Evolutionary conservation across 139 green algal species (phyloP), one percentile per base, ranked within the genome.

Genomic region (Coelastrella sp.): DNA sequence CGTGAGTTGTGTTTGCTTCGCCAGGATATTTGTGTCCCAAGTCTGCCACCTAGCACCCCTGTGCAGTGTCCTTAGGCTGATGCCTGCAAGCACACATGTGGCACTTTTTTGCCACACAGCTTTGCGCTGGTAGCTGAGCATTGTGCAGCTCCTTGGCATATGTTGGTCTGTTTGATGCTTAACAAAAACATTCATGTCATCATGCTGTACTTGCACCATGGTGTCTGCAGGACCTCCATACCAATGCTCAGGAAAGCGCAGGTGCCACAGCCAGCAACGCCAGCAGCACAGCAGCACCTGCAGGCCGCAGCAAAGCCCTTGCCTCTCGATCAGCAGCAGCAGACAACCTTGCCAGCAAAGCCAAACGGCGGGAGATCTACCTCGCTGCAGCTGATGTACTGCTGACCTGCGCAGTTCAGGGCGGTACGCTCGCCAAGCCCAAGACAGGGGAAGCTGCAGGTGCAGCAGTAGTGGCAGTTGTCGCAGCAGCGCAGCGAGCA

Each of bases 401-500:
- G 87, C 87, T 86, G 8, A 86, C 77, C 5, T 91, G 87, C 58
- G 87, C 87, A 22, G 86, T 90, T 22, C 61, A 56, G 14, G 86
- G 86, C 75, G 86, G 75, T 60, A 47, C 17, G 10, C 3, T 89
- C 7, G 32, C 83, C 73, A 23, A 8, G 5, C 16, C 3, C 14
- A 17, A 10, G 11, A 64, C 57, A 5, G 57, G 13, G 64, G 19
- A 22, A 59, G 23, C 22, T 64, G 56, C 73, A 61, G 8, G 4
- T 20, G n/a, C 56, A 76, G 7, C 85, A 60, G 57, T 10, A 71
- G 22, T 73, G 59, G 85, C 73, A 4, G 20, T 80, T 19, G 54
- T 64, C 14, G 77, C 76, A 66, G 77, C 87, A 68, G 87, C 76
- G 20, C 54, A 64, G 47, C 22, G n/a, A 5, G 47, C 64, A 13